A percentile compares a stretch with the other conserved stretches of the same genome.
Evolutionary conservation across 2,329 filamentous ascomycete species (phyloP).

Genomic region (Fonsecaea nubica): DNA sequence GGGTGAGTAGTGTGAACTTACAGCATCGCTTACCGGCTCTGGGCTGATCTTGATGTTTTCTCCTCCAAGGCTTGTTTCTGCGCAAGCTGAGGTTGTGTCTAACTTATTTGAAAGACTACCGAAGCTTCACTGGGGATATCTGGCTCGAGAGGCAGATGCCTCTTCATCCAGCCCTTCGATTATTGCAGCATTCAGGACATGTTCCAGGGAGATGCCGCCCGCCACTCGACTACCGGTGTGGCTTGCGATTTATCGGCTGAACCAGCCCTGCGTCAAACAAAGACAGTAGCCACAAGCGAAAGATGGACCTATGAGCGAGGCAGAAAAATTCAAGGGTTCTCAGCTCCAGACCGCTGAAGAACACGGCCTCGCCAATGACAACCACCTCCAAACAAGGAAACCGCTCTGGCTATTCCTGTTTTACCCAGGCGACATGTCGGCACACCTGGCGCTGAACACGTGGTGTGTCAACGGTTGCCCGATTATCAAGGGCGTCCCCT

Average conservation of each 20-base stretch:
- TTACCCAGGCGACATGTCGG: neutral
- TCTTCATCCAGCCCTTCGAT: neutral
- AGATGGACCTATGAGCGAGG: slow-evolving; percentile 5
- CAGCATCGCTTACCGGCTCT: neutral
- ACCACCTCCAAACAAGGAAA: neutral
- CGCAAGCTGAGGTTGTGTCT: neutral
- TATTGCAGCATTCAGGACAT: neutral
- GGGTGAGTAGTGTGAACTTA: neutral
- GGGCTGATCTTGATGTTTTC: neutral
- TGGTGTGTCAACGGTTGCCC: neutral
- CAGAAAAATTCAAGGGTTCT: neutral
- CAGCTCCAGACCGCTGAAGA: slow-evolving; percentile 13
- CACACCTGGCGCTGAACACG: neutral
- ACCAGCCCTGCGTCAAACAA: neutral
- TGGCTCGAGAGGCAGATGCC: neutral
- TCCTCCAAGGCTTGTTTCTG: neutral
- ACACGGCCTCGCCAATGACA: slow-evolving; percentile 5
- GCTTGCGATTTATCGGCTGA: slow-evolving; percentile 8
- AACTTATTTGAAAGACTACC: neutral
- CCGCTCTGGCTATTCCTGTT: slow-evolving; percentile 4
- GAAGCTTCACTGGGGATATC: neutral
- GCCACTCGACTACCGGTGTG: neutral
- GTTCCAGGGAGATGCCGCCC: neutral
- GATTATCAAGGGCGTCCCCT: slow-evolving; percentile 9
- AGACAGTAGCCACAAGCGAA: neutral